Evolutionary conservation across 1,284 basidiomycete genomes (phyloP).

Genomic region (Prillingera fragicola): DNA sequence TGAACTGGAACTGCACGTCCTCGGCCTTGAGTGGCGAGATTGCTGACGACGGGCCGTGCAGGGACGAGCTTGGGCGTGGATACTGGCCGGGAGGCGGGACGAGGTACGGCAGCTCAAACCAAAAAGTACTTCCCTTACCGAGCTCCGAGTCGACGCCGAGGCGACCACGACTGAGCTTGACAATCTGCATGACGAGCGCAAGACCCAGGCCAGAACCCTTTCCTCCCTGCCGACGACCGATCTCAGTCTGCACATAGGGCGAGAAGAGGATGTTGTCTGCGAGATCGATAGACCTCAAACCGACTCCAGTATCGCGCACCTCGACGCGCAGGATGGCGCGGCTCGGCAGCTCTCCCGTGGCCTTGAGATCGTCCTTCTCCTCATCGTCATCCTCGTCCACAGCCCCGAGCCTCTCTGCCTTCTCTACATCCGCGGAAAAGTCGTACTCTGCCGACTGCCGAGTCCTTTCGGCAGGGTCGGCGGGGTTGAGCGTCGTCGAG

Average conservation of each 20-base stretch:
- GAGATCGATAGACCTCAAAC: conserved; percentile 66
- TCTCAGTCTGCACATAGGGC: conserved; percentile 49
- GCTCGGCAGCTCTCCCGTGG: not conserved
- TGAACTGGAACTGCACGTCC: too few species aligned
- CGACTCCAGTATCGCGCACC: conserved; percentile 71
- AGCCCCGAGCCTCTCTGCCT: not conserved
- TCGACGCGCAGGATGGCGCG: conserved; percentile 65
- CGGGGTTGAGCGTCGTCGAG: too few species aligned
- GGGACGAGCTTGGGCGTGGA: too few species aligned
- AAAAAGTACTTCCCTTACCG: conserved; percentile 43
- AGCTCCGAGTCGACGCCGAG: conserved; percentile 55
- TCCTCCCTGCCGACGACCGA: conserved; percentile 71
- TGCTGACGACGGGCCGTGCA: too few species aligned
- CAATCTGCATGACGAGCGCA: conserved; percentile 81
- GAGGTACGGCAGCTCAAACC: conserved; percentile 16
- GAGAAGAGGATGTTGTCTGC: conserved; percentile 51
- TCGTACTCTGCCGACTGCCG: too few species aligned
- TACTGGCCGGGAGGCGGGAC: conserved; percentile 2
- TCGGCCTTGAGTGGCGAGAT: too few species aligned
- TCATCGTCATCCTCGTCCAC: not conserved
- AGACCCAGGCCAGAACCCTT: conserved; percentile 82
- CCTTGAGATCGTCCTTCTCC: too few species aligned
- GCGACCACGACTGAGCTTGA: conserved; percentile 72
- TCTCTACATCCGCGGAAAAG: too few species aligned
- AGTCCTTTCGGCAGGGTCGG: too few species aligned